Percentiles rank a stretch among this genome's conserved stretches.
These are phyloP conservation scores for Apiotrichum mycotoxinovorans DNA, from an alignment of 1,284 basidiomycete genomes.

Conservation along the genomic window DNA sequence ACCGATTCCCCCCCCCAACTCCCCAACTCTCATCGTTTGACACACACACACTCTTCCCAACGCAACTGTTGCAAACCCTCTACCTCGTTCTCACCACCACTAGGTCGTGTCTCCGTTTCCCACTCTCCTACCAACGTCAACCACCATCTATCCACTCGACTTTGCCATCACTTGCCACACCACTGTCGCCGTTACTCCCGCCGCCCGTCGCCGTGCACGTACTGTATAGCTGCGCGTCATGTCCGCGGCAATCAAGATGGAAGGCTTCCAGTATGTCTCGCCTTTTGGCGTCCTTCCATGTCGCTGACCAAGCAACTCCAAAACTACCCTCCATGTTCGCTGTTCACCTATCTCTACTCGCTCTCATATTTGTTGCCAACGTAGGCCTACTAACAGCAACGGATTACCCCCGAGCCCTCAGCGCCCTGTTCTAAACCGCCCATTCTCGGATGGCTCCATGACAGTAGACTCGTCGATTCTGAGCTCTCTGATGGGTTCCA, in stretches of 20 bases:
- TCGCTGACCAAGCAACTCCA: constrained; percentile 4
- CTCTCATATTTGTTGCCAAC: neutral
- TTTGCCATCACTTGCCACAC: too few relatives aligned
- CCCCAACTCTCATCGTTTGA: too few relatives aligned
- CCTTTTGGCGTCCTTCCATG: neutral
- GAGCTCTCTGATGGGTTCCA: constrained; percentile 27
- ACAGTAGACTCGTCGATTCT: constrained; percentile 40
- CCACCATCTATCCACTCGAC: too few relatives aligned
- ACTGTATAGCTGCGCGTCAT: neutral
- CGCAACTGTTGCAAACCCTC: too few relatives aligned
- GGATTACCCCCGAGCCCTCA: constrained; percentile 14
- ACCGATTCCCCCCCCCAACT: too few relatives aligned
- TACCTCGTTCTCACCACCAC: too few relatives aligned
- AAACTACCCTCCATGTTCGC: too few relatives aligned
- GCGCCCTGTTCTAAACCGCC: constrained; percentile 32
- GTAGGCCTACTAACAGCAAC: constrained; percentile 19
- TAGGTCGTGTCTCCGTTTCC: too few relatives aligned
- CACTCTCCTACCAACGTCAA: too few relatives aligned
- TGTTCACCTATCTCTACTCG: neutral
- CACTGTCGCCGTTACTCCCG: neutral
- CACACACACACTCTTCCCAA: too few relatives aligned
- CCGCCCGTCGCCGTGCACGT: neutral
- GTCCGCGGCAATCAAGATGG: constrained; percentile 31
- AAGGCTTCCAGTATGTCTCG: constrained; percentile 31
- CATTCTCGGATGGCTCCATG: constrained; percentile 45